These are phyloP conservation scores for Pseudozyma sp. DNA, from an alignment of 1,284 basidiomycete genomes.

Conservation along the genomic window DNA sequence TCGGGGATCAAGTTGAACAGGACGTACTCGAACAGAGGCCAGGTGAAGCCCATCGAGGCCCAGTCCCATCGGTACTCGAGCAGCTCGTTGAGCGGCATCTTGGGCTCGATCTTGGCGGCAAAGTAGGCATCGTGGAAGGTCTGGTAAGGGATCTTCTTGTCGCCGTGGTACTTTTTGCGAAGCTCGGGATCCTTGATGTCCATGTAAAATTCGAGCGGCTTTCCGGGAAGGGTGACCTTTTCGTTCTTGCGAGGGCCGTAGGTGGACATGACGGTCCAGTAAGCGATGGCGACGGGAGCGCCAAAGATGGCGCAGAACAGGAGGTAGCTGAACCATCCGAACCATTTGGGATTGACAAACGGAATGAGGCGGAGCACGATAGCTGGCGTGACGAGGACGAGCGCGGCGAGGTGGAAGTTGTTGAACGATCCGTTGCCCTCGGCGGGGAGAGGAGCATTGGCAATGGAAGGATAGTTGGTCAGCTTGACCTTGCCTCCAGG, in stretches of 20 bases:
- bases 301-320: conserved; percentile 78
- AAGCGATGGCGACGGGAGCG: conserved; percentile 81
- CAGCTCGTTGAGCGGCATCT: conserved; percentile 91
- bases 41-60: conserved; percentile 85
- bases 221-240: conserved; percentile 84
- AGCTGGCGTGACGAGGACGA: conserved; percentile 69
- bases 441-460: conserved; percentile 65
- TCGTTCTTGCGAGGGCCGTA: conserved; percentile 86
- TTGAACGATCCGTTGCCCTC: conserved; percentile 69
- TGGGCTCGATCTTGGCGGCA: conserved; percentile 94
- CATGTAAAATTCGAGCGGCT: conserved; percentile 84
- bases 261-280: conserved; percentile 89
- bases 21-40: conserved; percentile 93
- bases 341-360: conserved; percentile 65
- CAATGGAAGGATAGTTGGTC: conserved; percentile 65
- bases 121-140: conserved; percentile 98
- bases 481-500: conserved; percentile 67
- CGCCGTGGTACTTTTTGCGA: conserved; percentile 78
- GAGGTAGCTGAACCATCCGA: conserved; percentile 65
- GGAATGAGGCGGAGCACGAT: conserved; percentile 65
- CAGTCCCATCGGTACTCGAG: conserved; percentile 96
- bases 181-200: conserved; percentile 86
- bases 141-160: conserved; percentile 96
- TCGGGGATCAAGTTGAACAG: conserved; percentile 89
- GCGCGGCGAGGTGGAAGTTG: conserved; percentile 77